phyloP scores from a whole-genome alignment of 108 stramenopile genomes.

The Chaetoceros tenuissimus region DNA sequence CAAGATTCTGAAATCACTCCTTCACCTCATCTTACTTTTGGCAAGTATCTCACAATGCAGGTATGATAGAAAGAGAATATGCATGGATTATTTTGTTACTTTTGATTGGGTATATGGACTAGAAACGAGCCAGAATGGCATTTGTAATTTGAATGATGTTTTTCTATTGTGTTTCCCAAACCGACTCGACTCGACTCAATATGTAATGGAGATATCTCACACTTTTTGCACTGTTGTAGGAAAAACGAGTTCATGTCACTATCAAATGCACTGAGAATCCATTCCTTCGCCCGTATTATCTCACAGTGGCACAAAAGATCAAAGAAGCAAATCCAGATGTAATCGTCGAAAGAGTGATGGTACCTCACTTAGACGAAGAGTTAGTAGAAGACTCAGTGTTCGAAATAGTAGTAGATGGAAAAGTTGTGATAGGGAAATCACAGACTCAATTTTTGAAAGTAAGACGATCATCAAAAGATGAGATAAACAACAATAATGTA shows the following conservation, averaged over 20 bases:
- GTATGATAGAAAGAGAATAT: slow-evolving; percentile 20
- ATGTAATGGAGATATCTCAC: not conserved
- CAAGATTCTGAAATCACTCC: not conserved
- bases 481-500: slow-evolving; percentile 1
- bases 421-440: slow-evolving; percentile 49
- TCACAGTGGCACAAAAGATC: slow-evolving; percentile 67
- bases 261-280: slow-evolving; percentile 60
- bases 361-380: slow-evolving; percentile 21
- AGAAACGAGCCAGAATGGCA: not conserved
- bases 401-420: slow-evolving; percentile 73
- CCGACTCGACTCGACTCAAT: too few species aligned
- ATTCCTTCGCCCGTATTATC: slow-evolving; percentile 59
- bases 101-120: not conserved
- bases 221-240: slow-evolving; percentile 11
- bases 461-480: slow-evolving; percentile 2
- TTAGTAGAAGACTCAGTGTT: slow-evolving; percentile 26
- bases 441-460: slow-evolving; percentile 30
- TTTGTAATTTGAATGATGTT: slow-evolving; percentile 1
- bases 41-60: slow-evolving; percentile 66
- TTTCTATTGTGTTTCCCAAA: slow-evolving; percentile 1
- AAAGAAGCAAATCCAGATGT: slow-evolving; percentile 64
- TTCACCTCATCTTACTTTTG: slow-evolving; percentile 36
- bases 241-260: slow-evolving; percentile 58
- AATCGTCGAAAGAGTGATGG: slow-evolving; percentile 44
- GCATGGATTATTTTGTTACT: not conserved